These are phyloP conservation scores for Patellifolia procumbens DNA, from an alignment of 179 eudicot species.

Conservation along the genomic window DNA sequence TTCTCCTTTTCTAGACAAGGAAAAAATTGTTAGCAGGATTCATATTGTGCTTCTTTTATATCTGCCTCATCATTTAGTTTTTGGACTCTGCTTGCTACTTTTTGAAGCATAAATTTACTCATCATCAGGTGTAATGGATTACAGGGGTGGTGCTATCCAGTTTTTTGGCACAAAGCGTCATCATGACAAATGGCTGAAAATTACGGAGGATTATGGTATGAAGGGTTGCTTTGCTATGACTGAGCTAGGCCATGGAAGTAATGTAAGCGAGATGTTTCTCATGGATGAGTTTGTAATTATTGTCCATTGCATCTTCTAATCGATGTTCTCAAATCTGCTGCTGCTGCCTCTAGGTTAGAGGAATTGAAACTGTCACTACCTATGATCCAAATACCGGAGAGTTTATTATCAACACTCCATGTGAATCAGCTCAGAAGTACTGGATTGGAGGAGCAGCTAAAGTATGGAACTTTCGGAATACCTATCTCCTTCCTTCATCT, in stretches of 20 bases:
- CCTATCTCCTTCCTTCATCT: background rate
- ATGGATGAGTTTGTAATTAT: background rate
- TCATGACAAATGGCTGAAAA: conserved; percentile 89
- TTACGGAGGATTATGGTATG: conserved; percentile 63
- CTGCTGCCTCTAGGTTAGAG: conserved; percentile 65
- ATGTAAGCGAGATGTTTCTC: conserved; percentile 56
- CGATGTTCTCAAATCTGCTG: background rate
- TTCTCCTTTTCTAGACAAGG: background rate
- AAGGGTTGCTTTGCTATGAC: conserved; percentile 99
- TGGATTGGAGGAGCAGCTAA: conserved; percentile 99
- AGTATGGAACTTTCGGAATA: conserved; percentile 38
- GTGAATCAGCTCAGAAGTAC: conserved; percentile 97
- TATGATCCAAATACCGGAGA: conserved; percentile 75
- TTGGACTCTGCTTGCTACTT: conserved; percentile 2
- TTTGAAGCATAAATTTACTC: background rate
- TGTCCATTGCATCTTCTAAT: background rate
- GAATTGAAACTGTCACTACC: conserved; percentile 85
- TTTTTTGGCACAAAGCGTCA: conserved; percentile 95
- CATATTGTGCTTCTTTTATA: background rate
- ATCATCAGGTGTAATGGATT: conserved; percentile 18
- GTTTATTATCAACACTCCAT: conserved; percentile 84
- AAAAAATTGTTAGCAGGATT: background rate
- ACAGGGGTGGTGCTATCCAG: conserved; percentile 96
- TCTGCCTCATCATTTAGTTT: background rate
- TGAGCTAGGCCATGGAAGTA: conserved; percentile 99